Evolutionary conservation across 352 stramenopile species (phyloP).

Genomic region (Phytophthora sp.): DNA sequence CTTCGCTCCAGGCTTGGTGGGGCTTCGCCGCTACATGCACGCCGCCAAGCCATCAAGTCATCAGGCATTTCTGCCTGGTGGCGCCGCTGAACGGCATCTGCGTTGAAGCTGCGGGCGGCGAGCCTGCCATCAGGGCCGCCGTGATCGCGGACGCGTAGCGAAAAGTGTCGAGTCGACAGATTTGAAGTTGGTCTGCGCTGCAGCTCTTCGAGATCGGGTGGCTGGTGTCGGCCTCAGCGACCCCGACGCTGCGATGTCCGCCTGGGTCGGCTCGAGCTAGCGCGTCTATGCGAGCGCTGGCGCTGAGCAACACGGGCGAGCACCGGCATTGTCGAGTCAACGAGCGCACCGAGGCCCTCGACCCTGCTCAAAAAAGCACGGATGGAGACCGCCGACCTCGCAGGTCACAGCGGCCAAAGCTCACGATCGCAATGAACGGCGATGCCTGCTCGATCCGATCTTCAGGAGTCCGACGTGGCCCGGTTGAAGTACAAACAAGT

Average conservation of each 20-base stretch:
- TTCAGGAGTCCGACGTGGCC: background rate
- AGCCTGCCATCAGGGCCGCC: no score
- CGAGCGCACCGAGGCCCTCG: no score
- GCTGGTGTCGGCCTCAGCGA: no score
- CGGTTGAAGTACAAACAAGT: conserved; percentile 11
- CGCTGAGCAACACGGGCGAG: conserved; percentile 24
- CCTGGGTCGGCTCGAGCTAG: conserved; percentile 7
- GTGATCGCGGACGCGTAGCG: conserved; percentile 6
- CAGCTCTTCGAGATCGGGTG: conserved; percentile 16
- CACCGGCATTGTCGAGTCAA: conserved; percentile 28
- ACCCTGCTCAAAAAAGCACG: background rate
- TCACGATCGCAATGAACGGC: background rate
- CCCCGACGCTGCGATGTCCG: conserved; percentile 13
- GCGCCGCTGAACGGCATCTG: conserved; percentile 4
- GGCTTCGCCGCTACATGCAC: no score
- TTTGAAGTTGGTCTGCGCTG: conserved; percentile 16
- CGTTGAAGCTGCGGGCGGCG: conserved; percentile 3
- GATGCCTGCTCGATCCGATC: background rate
- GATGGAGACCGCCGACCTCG: no score
- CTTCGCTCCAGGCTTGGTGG: no score
- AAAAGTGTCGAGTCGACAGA: conserved; percentile 33
- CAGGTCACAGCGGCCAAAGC: no score
- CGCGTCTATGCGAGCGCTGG: background rate
- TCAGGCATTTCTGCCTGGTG: background rate
- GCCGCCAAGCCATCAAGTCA: conserved; percentile 14